Evolutionary conservation across 139 green algal genomes (phyloP).

Genomic region (Tetraselmis striata): DNA sequence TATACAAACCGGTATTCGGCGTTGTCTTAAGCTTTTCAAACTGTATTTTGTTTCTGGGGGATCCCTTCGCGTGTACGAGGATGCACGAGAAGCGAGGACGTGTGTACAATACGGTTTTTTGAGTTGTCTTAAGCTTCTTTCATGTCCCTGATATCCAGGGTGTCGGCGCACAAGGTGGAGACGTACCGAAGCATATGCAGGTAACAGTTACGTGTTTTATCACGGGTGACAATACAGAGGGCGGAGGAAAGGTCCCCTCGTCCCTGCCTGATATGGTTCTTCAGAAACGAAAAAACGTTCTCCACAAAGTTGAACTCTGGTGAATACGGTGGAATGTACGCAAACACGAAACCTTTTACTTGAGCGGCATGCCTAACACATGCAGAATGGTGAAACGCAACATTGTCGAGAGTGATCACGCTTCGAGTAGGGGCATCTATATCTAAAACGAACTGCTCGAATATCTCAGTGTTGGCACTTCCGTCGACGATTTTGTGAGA

Average conservation of each 20-base stretch:
- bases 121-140: background rate
- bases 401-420: background rate
- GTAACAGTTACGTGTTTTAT: background rate
- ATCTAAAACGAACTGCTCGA: background rate
- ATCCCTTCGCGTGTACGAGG: no score
- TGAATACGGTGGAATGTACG: background rate
- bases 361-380: background rate
- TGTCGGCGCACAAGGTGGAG: background rate
- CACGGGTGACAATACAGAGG: background rate
- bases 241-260: background rate
- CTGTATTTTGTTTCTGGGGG: no score
- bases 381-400: background rate
- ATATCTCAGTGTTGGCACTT: slow-evolving; percentile 1
- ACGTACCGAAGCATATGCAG: background rate
- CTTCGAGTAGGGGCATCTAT: background rate
- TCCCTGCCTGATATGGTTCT: background rate
- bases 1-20: background rate
- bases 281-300: slow-evolving; percentile 1
- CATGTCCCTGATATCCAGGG: background rate
- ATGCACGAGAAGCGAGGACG: background rate
- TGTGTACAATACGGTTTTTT: background rate
- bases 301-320: background rate
- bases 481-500: background rate
- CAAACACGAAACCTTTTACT: background rate
- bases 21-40: background rate